Base-by-base conservation (phyloP, 371 early-diverging fungal genomes). In the Mucor sp. region DNA sequence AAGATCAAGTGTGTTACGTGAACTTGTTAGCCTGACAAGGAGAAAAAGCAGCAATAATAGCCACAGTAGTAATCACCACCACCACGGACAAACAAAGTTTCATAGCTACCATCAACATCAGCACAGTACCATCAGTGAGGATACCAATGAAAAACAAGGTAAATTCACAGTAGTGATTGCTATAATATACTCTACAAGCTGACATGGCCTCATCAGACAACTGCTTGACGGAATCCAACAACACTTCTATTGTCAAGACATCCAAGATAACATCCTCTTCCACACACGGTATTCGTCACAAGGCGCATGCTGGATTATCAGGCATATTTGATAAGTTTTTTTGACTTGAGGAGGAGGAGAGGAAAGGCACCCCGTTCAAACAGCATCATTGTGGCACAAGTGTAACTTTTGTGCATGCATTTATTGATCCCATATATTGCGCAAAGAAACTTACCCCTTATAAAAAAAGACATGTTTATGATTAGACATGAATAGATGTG, bases 1-100 rank as follows among this genome's bases (percentile, higher is more conserved):
- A 12, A 67, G 76, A 12, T 80, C 81, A 3, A 78, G 63, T 33
- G 67, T 80, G 47, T 56, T 80, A 25, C 73, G 71, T 21, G 81
- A 80, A 27, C 62, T 77, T 56, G 78, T 76, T 37, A 74, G 76
- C 35, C 35, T 80, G 15, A 70, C 72, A 28, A 72, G 74, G 58
- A 58, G 81, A 56, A 70, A 73, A 28, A 80, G 76, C 28, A 68
- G 67, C 50, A 25, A 39, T 2, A 25, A 39, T 2, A 21, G 28
- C n/a, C 59, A 65, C 23, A n/a, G 30, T 21, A 14, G 21, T 27
- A 68, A 66, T 50, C 21, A 37, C 4, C 12, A 44, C 12, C 48
- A 65, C 19, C 23, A 47, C 25, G 28, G 17, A 14, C 35, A 32
- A 59, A 12, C 30, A 25, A 15, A 32, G 28, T 35, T 30, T n/a